phyloP scores from a whole-genome alignment of 208 protist genomes.

The Leishmania martiniquensis region DNA sequence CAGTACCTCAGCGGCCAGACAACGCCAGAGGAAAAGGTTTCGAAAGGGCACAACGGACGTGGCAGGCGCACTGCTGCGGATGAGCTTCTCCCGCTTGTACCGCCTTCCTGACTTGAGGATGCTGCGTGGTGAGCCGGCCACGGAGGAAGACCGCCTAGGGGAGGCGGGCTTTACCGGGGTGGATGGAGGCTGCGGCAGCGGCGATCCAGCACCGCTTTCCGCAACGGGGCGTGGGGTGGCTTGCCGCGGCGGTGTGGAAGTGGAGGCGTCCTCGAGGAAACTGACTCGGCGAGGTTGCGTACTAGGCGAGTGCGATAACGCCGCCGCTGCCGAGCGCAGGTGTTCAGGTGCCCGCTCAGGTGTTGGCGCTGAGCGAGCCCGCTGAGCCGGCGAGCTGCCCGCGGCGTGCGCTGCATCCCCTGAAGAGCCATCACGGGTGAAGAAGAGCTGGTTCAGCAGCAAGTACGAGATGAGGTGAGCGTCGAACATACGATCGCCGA shows the following conservation, averaged over 20 bases:
- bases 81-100: constrained; percentile 35
- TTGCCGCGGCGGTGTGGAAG: neutral
- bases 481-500: neutral
- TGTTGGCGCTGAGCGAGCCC: constrained; percentile 2
- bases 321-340: neutral
- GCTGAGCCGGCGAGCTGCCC: neutral
- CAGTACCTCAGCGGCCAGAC: constrained; percentile 35
- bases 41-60: constrained; percentile 38
- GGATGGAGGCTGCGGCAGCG: neutral
- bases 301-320: constrained; percentile 1
- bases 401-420: neutral
- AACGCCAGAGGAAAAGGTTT: constrained; percentile 39
- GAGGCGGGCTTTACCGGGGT: neutral
- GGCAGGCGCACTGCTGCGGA: constrained; percentile 42
- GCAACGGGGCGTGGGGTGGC: neutral
- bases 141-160: neutral
- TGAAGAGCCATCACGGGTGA: neutral
- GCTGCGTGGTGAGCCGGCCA: constrained; percentile 23
- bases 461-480: constrained; percentile 23
- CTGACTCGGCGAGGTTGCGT: neutral
- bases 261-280: constrained; percentile 5
- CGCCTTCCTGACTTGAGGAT: constrained; percentile 58
- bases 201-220: neutral
- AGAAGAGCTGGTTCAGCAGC: constrained; percentile 28
- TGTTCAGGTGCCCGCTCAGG: neutral